Evolutionary conservation across 1,139 yeast species (phyloP).

Genomic region (Debaryomycetaceae sp.): DNA sequence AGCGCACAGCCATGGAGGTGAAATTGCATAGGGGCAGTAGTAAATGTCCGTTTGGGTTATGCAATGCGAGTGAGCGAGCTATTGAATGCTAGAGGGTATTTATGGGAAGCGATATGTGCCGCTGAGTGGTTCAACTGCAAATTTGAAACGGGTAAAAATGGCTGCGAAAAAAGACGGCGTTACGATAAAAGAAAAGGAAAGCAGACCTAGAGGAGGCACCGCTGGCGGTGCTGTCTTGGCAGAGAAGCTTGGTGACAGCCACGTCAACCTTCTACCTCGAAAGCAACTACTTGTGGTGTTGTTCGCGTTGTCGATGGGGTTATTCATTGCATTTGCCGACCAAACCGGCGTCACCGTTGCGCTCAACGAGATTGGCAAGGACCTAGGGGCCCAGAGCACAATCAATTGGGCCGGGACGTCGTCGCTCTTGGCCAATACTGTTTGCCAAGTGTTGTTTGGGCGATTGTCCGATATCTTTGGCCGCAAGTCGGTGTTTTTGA

Average conservation of each 20-base stretch:
- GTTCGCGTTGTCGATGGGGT: conserved; percentile 21
- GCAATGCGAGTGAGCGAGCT: too few species aligned
- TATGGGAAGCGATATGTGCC: too few species aligned
- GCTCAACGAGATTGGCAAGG: conserved; percentile 31
- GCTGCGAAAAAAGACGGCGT: conserved; percentile 6
- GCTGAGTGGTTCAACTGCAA: too few species aligned
- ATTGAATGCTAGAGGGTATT: too few species aligned
- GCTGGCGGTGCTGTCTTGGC: conserved; percentile 14
- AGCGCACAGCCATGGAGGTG: too few species aligned
- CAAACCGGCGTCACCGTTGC: conserved; percentile 43
- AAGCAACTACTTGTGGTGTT: conserved; percentile 27
- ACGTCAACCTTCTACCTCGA: conserved; percentile 29
- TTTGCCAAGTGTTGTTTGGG: conserved; percentile 43
- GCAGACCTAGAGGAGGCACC: conserved; percentile 6
- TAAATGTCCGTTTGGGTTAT: too few species aligned
- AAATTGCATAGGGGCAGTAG: too few species aligned
- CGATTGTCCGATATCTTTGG: conserved; percentile 43
- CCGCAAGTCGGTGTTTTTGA: conserved; percentile 32
- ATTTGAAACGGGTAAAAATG: too few species aligned
- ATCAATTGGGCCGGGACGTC: conserved; percentile 54
- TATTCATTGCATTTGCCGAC: conserved; percentile 32
- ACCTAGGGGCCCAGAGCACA: conserved; percentile 31
- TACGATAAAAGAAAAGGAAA: conserved; percentile 7
- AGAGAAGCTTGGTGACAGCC: conserved; percentile 35
- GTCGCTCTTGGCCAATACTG: conserved; percentile 40